Base-by-base conservation (phyloP, 306 rosid species). In the Begonia peltatifolia region DNA sequence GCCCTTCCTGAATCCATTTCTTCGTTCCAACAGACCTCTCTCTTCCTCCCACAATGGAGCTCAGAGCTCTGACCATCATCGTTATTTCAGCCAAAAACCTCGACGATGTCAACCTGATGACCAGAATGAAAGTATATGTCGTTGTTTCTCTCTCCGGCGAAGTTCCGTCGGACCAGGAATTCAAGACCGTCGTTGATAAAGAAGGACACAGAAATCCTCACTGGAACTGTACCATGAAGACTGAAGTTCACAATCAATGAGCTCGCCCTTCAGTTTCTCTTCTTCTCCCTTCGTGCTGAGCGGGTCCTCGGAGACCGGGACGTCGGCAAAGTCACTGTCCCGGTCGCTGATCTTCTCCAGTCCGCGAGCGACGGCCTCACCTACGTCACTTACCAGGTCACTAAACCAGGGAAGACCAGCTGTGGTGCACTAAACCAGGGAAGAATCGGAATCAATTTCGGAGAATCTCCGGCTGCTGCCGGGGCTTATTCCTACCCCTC, bases 51-150 rank as follows among this genome's bases (percentile, higher is more conserved):
- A 57, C 53, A 66, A 66, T 66, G 71, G 59, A 61, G 20, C 47
- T 12, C 53, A 47, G 63, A 57, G 22, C 49, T 12, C 23, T 69
- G 30, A 53, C 57, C 16, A 48, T 69, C 50, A 61, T 47, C 20
- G 16, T 68, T 42, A 44, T 68, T 50, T 61, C 61, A 13, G 73
- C 73, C 20, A 38, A 49, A 44, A 63, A 41, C 18, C 63, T 68
- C 47, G 60, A 56, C 13, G 60, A 52, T 14, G 63, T 62, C 30
- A 68, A 68, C 22, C 64, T 57, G 56, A 46, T 69, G 8, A 51
- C 48, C 16, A 69, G 58, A 48, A 69, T 69, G 74, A 62, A 63
- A 41, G 68, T 63, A 35, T 69, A 57, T 58, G 74, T 64, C 53
- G 42, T 69, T 43, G 69, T 63, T 22, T 69, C 74, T 0, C 62